Percentiles rank a stretch among this genome's conserved stretches.
Conservation (phyloP, 108 stramenopile genomes). For the Skeletonema menzelii region DNA sequence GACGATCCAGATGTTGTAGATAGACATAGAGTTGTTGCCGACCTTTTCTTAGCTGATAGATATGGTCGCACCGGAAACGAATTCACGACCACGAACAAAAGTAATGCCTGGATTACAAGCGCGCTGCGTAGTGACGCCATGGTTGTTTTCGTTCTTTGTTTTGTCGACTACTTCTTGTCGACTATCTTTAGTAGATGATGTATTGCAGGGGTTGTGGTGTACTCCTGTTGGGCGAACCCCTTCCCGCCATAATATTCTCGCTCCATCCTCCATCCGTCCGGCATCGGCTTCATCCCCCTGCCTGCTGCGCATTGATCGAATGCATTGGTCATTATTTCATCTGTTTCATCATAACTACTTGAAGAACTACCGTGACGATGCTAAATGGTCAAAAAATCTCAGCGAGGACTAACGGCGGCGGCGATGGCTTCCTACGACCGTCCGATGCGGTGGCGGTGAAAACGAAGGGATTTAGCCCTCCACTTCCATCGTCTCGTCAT, state of each 20-base stretch:
- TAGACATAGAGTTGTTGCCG: background rate
- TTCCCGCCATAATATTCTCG: too few relatives aligned
- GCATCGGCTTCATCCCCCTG: too few relatives aligned
- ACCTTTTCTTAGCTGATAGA: background rate
- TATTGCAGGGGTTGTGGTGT: too few relatives aligned
- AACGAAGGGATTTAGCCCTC: background rate
- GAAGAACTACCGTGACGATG: background rate
- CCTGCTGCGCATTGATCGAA: too few relatives aligned
- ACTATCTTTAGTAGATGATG: too few relatives aligned
- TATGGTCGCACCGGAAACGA: background rate
- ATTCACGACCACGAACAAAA: background rate
- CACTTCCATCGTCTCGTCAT: background rate
- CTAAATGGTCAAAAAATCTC: background rate
- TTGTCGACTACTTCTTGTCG: too few relatives aligned
- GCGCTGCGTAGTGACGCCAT: background rate
- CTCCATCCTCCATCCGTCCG: too few relatives aligned
- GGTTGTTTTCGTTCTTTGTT: too few relatives aligned
- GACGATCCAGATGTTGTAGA: slow-evolving; percentile 26
- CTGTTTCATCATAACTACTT: too few relatives aligned
- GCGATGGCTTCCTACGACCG: background rate
- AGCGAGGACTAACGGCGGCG: background rate
- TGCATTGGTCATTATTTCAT: too few relatives aligned
- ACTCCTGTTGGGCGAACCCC: too few relatives aligned
- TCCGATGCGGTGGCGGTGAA: slow-evolving; percentile 1
- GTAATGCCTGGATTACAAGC: background rate